phyloP scores from a whole-genome alignment of 164 flowering plant species.

The Vitis rupestris region DNA sequence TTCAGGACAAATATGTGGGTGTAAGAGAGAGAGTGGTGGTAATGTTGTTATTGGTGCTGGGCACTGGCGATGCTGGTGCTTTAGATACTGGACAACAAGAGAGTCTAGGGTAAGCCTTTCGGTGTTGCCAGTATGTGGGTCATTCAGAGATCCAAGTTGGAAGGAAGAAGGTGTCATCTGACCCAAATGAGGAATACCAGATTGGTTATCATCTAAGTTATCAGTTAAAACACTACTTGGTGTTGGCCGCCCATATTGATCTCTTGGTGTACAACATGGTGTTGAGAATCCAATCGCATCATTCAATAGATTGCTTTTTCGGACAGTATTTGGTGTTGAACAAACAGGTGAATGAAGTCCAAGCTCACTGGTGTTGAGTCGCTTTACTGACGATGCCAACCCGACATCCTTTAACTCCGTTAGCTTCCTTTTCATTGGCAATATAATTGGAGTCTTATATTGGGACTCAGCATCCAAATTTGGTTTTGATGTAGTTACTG shows the following conservation, averaged over 20 bases:
- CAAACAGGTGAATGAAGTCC: constrained; percentile 54
- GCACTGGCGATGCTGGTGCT: constrained; percentile 98
- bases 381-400: constrained; percentile 49
- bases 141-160: constrained; percentile 47
- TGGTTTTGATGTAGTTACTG: constrained; percentile 25
- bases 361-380: constrained; percentile 52
- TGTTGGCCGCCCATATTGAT: constrained; percentile 31
- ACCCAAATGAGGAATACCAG: constrained; percentile 21
- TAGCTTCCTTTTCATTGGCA: constrained; percentile 84
- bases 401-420: constrained; percentile 62
- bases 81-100: constrained; percentile 86
- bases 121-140: constrained; percentile 43
- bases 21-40: constrained; percentile 91
- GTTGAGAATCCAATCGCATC: constrained; percentile 48
- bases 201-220: constrained; percentile 46
- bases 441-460: constrained; percentile 60
- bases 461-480: constrained; percentile 43
- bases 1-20: constrained; percentile 95
- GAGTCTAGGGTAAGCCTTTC: constrained; percentile 86
- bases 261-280: constrained; percentile 45
- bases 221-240: constrained; percentile 31
- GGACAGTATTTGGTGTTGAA: constrained; percentile 44
- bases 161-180: constrained; percentile 31
- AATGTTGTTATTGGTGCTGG: constrained; percentile 95
- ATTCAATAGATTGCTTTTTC: constrained; percentile 35